Evolutionary conservation across 1,284 basidiomycete species (phyloP), one percentile per base, ranked within the genome.

Genomic region (Ustilago shanxiensis): DNA sequence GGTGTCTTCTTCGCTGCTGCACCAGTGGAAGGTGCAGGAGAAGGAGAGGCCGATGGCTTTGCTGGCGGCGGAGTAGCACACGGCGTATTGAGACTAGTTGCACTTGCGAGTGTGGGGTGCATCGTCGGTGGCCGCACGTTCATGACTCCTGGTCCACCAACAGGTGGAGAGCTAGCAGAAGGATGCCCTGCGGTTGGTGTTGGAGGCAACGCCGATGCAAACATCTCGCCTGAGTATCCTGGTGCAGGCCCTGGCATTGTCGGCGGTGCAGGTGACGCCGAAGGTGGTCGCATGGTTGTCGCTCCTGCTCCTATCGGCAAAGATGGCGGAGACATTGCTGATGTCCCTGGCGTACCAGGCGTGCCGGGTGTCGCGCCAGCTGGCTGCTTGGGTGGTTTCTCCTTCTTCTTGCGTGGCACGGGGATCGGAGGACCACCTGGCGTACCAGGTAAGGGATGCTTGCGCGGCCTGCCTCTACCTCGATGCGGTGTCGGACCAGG

Each of bases 391-490:
- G 55, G 60, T 8, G 66, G 63, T 56, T 76, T 76, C n/a, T 66
- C 66, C 56, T 68, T 77, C 62, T 76, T 76, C 60, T 72, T 77
- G 24, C 62, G 63, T 29, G 69, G 62, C 10, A 66, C 51, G 26
- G 52, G 60, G 13, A 57, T 35, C 18, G 72, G 72, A 4, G 67
- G 66, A 33, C 70, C 70, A n/a, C 72, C 72, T 16, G 73, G 67
- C 10, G 73, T 72, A n/a, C 73, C 73, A 18, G 70, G 69, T 31
- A 72, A 45, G 5, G 70, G 70, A 66, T 77, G 70, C 45, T 77
- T 77, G 49, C 74, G 74, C n/a, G 74, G 74, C 22, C 74, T 60
- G 24, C 74, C 74, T 57, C 74, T 54, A 20, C 74, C 70, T 58
- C 74, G 65, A 50, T 77, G 74, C 13, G 63, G 69, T 31, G 73